phyloP scores from a whole-genome alignment of 805 yeast species.

The Teunomyces aglyptinius region DNA sequence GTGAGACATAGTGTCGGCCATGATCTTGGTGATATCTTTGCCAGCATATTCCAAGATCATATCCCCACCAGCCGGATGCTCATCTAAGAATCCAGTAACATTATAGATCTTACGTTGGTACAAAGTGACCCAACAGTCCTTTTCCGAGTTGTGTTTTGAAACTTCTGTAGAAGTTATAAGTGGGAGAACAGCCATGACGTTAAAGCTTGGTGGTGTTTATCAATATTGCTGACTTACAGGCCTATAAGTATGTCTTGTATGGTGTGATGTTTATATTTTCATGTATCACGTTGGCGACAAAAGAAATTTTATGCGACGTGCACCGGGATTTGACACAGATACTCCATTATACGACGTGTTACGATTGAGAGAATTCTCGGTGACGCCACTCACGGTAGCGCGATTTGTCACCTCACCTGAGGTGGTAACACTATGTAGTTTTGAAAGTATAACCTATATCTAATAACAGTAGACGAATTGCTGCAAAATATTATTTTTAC shows the following conservation, averaged over 20 bases:
- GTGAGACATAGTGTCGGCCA: constrained; percentile 72
- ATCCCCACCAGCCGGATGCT: constrained; percentile 70
- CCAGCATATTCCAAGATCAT: constrained; percentile 59
- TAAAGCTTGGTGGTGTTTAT: background rate
- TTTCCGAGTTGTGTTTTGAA: constrained; percentile 47
- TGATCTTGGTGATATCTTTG: constrained; percentile 63
- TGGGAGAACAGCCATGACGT: constrained; percentile 44
- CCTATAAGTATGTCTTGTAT: background rate
- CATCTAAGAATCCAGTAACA: constrained; percentile 69
- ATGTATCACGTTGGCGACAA: background rate
- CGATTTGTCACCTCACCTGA: background rate
- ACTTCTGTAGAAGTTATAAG: constrained; percentile 56
- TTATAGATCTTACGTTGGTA: constrained; percentile 80
- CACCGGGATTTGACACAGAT: background rate
- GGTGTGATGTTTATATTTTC: constrained; percentile 2
- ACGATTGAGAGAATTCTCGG: background rate
- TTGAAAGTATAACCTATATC: background rate
- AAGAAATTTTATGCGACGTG: constrained; percentile 3
- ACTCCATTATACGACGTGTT: background rate
- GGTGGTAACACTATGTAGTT: background rate
- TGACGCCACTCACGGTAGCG: background rate
- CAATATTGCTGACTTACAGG: background rate
- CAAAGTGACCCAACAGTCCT: constrained; percentile 79
- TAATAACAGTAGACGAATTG: background rate
- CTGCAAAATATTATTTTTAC: background rate